A percentile compares a stretch with the other conserved stretches of the same genome.
phyloP scores from a whole-genome alignment of 306 rosid genomes.

The Rosa rugosa region DNA sequence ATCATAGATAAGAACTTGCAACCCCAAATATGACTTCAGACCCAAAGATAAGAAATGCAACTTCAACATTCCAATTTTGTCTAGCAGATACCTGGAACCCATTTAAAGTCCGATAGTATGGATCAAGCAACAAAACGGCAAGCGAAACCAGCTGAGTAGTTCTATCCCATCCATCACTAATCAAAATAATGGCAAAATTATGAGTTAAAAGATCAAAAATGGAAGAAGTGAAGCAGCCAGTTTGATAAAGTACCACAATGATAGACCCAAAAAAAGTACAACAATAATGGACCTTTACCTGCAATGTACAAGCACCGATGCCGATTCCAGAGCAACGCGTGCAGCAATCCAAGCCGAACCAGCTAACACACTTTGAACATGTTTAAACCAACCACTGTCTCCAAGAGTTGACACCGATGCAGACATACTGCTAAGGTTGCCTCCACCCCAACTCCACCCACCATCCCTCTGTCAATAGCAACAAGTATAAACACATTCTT shows the following conservation, averaged over 20 bases:
- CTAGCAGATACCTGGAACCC: conserved; percentile 86
- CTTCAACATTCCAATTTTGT: conserved; percentile 18
- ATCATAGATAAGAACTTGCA: not conserved
- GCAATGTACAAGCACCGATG: conserved; percentile 98
- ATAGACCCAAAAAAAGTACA: not conserved
- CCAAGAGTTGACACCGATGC: conserved; percentile 94
- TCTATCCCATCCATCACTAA: conserved; percentile 99
- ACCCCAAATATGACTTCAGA: not conserved
- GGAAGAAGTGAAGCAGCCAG: conserved; percentile 4
- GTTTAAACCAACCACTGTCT: conserved; percentile 94
- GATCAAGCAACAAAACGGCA: conserved; percentile 92
- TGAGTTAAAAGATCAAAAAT: conserved; percentile 16
- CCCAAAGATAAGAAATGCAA: conserved; percentile 15
- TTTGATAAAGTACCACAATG: not conserved
- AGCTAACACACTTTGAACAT: conserved; percentile 87
- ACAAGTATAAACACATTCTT: not conserved
- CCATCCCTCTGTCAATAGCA: conserved; percentile 76
- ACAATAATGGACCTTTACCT: conserved; percentile 45
- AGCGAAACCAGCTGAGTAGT: conserved; percentile 92
- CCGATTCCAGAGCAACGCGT: conserved; percentile 80
- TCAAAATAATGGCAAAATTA: conserved; percentile 23
- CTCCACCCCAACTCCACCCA: conserved; percentile 99
- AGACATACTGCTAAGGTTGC: conserved; percentile 97
- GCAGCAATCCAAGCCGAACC: conserved; percentile 99
- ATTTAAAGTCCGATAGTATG: conserved; percentile 77